Evolutionary conservation across 306 rosid species (phyloP).

Genomic region (Betula pendula): DNA sequence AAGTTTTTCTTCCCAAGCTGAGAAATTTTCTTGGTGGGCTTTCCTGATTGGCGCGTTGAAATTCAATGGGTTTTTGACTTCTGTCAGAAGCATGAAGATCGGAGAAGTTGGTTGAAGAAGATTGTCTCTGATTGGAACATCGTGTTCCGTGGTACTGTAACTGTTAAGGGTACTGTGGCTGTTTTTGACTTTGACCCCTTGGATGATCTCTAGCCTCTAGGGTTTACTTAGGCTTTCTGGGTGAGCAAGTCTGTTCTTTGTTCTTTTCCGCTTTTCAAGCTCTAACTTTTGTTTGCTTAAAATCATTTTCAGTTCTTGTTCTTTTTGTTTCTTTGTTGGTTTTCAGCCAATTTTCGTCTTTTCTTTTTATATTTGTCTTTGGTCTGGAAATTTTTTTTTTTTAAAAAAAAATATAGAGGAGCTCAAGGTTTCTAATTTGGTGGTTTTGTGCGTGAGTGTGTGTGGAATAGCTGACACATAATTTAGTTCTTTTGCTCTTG

Average conservation of each 20-base stretch:
- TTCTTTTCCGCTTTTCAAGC: constrained; percentile 15
- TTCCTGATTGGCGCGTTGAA: constrained; percentile 24
- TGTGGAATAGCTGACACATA: constrained; percentile 13
- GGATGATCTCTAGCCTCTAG: constrained; percentile 14
- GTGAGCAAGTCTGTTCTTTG: constrained; percentile 24
- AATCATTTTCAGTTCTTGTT: constrained; percentile 39
- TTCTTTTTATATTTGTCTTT: background rate
- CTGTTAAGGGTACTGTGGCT: background rate
- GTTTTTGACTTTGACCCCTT: constrained; percentile 19
- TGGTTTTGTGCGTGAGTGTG: constrained; percentile 1
- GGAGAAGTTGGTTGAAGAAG: constrained; percentile 23
- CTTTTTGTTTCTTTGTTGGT: constrained; percentile 14
- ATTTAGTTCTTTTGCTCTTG: background rate
- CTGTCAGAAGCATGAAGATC: constrained; percentile 27
- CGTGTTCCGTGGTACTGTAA: background rate
- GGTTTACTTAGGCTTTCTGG: constrained; percentile 38
- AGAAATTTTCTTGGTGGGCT: constrained; percentile 31
- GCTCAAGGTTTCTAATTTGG: background rate
- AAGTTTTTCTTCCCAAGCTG: constrained; percentile 21
- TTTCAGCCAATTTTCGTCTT: background rate
- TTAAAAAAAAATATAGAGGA: background rate
- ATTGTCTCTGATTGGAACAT: constrained; percentile 8
- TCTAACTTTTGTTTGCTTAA: constrained; percentile 14
- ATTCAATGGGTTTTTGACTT: constrained; percentile 16
- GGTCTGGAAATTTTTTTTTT: background rate